Conservation (phyloP, 1,139 yeast genomes). For the Blastobotrys illinoisensis region DNA sequence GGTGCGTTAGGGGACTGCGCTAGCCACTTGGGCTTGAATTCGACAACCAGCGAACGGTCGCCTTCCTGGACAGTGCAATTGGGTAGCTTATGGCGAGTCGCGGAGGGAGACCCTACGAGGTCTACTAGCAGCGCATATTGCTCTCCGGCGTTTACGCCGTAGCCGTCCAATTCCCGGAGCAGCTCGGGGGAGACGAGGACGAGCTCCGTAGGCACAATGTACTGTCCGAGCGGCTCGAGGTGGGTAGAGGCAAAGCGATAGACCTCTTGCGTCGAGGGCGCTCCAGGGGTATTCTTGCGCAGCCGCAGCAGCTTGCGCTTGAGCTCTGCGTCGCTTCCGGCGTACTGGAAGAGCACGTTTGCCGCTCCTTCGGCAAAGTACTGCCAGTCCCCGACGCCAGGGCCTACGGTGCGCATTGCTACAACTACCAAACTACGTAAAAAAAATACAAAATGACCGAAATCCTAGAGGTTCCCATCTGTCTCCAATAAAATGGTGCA, state of each 20-base stretch:
- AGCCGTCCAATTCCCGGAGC: not conserved
- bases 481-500: no score
- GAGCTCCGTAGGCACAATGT: slow-evolving; percentile 14
- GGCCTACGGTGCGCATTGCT: slow-evolving; percentile 1
- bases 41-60: slow-evolving; percentile 21
- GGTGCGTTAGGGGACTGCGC: slow-evolving; percentile 35
- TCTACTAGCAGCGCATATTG: slow-evolving; percentile 21
- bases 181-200: slow-evolving; percentile 14
- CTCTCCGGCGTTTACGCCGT: slow-evolving; percentile 6
- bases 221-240: slow-evolving; percentile 16
- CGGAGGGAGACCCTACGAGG: not conserved
- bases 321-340: slow-evolving; percentile 5
- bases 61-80: not conserved
- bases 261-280: slow-evolving; percentile 16
- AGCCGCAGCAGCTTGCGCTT: slow-evolving; percentile 22
- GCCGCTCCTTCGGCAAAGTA: slow-evolving; percentile 28
- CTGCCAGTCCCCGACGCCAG: slow-evolving; percentile 17
- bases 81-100: not conserved
- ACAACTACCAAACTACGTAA: no score
- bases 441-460: not conserved
- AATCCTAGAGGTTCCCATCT: no score
- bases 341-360: slow-evolving; percentile 13
- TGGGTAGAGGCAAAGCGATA: slow-evolving; percentile 12
- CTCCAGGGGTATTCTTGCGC: slow-evolving; percentile 18
- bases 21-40: slow-evolving; percentile 47